These are phyloP conservation scores for Ceriops tagal DNA, from an alignment of 345 rosid species.

Conservation along the genomic window DNA sequence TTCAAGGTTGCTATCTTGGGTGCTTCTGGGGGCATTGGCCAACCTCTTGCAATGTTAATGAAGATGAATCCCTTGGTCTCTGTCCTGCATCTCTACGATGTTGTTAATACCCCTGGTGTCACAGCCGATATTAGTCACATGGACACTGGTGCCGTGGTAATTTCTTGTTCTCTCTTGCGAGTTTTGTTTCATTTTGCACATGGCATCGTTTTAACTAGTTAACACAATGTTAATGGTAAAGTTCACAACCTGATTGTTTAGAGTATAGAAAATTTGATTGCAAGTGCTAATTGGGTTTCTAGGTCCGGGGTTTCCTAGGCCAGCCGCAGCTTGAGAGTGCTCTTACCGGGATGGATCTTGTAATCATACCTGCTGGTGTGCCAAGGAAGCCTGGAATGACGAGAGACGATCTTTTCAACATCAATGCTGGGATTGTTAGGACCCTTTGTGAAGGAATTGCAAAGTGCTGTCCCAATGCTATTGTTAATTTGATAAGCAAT, in stretches of 20 bases:
- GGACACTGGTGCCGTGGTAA: slow-evolving; percentile 33
- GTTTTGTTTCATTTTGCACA: not conserved
- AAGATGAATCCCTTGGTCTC: slow-evolving; percentile 60
- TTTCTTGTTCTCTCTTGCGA: not conserved
- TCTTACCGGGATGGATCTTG: slow-evolving; percentile 57
- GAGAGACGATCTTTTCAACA: slow-evolving; percentile 70
- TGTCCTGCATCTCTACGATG: slow-evolving; percentile 37
- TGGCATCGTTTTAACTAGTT: too few species aligned
- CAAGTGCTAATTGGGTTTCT: not conserved
- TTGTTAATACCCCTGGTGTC: slow-evolving; percentile 30
- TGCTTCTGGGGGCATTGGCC: slow-evolving; percentile 84
- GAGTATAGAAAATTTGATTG: not conserved
- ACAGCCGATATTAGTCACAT: slow-evolving; percentile 34
- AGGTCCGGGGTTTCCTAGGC: slow-evolving; percentile 33
- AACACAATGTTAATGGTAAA: too few species aligned
- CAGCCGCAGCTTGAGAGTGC: slow-evolving; percentile 26
- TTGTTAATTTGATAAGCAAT: slow-evolving; percentile 71
- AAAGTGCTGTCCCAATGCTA: slow-evolving; percentile 54
- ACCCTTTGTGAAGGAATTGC: slow-evolving; percentile 52
- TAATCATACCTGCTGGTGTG: slow-evolving; percentile 69
- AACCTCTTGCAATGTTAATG: slow-evolving; percentile 62
- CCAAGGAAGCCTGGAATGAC: slow-evolving; percentile 81
- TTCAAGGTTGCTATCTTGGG: slow-evolving; percentile 79
- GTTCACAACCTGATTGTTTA: not conserved
- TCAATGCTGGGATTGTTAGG: slow-evolving; percentile 54